Conservation (phyloP, 257 asterid species). For the Nicotiana paniculata region DNA sequence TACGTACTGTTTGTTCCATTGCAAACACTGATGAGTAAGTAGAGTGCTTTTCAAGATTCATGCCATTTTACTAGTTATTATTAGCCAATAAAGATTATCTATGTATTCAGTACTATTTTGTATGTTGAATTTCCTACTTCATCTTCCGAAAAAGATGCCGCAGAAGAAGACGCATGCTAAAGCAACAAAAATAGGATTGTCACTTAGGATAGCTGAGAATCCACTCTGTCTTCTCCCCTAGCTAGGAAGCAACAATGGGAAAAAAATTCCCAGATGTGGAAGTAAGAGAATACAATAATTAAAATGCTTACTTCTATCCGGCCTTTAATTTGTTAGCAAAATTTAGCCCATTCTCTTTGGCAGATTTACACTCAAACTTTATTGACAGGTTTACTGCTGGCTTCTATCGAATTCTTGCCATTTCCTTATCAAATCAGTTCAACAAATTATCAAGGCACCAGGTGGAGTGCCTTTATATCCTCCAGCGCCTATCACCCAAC, state of each 20-base stretch:
- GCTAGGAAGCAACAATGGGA: neutral
- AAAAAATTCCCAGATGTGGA: neutral
- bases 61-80: slow-evolving; percentile 2
- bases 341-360: slow-evolving; percentile 16
- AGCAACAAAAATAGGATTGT: neutral
- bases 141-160: neutral
- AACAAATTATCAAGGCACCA: too few species aligned
- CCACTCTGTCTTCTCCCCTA: neutral
- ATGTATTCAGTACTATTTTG: neutral
- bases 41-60: neutral
- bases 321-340: slow-evolving; percentile 14
- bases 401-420: neutral
- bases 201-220: neutral
- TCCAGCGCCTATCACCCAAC: too few species aligned
- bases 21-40: slow-evolving; percentile 35
- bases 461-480: neutral
- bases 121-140: neutral
- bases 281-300: neutral
- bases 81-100: slow-evolving; percentile 10
- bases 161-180: neutral
- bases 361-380: slow-evolving; percentile 18
- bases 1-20: slow-evolving; percentile 10
- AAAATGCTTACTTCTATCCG: slow-evolving; percentile 10
- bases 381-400: neutral
- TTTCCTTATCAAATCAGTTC: too few species aligned